Evolutionary conservation across 1,139 yeast genomes (phyloP), one percentile per base, ranked within the genome.

Genomic region (Yamadazyma sp.): DNA sequence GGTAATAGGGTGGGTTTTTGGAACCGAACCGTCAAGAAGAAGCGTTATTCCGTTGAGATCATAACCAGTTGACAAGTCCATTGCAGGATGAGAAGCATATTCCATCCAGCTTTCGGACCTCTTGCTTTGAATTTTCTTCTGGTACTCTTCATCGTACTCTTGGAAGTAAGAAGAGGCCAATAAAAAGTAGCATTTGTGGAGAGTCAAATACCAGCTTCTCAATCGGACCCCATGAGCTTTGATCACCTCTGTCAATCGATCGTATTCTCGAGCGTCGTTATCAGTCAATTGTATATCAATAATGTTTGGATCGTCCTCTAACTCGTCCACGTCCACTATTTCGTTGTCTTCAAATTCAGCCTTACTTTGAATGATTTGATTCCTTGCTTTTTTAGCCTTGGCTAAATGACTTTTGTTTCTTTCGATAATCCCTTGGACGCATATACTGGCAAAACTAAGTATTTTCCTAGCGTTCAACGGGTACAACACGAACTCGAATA

Each of bases 91-190:
- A 3, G 10, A 3, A 9, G 35, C 6, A 18, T 29, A 29, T 10
- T 34, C 21, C 13, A 24, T 28, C 25, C 30, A 36, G 1, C 10
- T 23, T 18, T 3, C n/a, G 6, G 29, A 13, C 29, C 34, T 35
- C 2, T 24, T n/a, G 7, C 21, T 16, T 11, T 18, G 20, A 7
- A 66, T 60, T 33, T 62, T 58, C 8, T 49, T 41, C 29, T 51
- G 56, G 35, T 67, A 68, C 54, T 71, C 77, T 11, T 65, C 67
- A 45, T 76, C 72, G 47, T 78, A 70, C 29, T 70, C 59, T 51
- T 85, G 89, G 50, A 78, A 90, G 56, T 86, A 81, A 0, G 89
- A 82, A 0, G 96, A 84, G 0, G 89, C 98, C 29, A 86, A 66
- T 46, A 88, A 77, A 54, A 89, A 90, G 53, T 77, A 83, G 35